Conservation (phyloP, 495 filamentous ascomycete genomes). For the Penicillium flavigenum region DNA sequence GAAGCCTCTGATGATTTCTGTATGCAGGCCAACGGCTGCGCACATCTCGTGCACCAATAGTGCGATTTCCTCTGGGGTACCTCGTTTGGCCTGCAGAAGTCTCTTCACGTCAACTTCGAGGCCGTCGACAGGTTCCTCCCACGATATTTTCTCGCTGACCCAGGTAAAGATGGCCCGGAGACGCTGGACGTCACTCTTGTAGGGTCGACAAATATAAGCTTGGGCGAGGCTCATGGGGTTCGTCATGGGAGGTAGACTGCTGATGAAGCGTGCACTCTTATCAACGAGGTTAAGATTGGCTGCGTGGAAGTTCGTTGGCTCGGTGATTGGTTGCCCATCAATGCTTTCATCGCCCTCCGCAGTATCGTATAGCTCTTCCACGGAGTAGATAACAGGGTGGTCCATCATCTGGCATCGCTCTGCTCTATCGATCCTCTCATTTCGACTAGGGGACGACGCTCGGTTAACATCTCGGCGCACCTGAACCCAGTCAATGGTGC, state of each 20-base stretch:
- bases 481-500: conserved; percentile 85
- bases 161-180: conserved; percentile 94
- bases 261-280: conserved; percentile 91
- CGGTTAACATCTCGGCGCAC: conserved; percentile 93
- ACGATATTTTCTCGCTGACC: conserved; percentile 92
- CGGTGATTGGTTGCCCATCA: conserved; percentile 77
- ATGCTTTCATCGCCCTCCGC: conserved; percentile 89
- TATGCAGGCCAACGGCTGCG: conserved; percentile 78
- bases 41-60: conserved; percentile 93
- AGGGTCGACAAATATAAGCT: conserved; percentile 90
- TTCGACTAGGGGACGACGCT: conserved; percentile 85
- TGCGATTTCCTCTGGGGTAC: conserved; percentile 88
- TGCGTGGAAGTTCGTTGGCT: conserved; percentile 76
- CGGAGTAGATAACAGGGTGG: conserved; percentile 78
- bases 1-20: conserved; percentile 81
- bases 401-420: conserved; percentile 96
- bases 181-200: conserved; percentile 90
- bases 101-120: conserved; percentile 71
- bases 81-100: conserved; percentile 80
- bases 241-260: conserved; percentile 83
- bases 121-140: conserved; percentile 89
- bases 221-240: conserved; percentile 83
- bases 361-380: conserved; percentile 81
- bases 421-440: conserved; percentile 80
- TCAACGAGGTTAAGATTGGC: conserved; percentile 85